These are phyloP conservation scores for Alloascoidea africana DNA, from an alignment of 805 yeast species.

Conservation along the genomic window DNA sequence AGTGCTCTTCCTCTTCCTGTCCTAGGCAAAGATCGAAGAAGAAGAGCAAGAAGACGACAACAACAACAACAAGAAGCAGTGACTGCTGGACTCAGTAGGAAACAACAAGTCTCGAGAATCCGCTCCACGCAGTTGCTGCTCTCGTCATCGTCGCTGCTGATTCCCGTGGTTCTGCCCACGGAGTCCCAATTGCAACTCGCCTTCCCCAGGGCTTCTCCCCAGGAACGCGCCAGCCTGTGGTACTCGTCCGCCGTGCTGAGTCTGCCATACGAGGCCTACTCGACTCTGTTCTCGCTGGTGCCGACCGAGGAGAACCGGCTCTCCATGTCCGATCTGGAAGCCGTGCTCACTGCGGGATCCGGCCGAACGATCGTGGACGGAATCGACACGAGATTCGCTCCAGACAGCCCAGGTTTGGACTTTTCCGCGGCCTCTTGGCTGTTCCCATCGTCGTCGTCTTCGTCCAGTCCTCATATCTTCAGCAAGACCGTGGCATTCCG, in stretches of 20 bases:
- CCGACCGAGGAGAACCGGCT: conserved; percentile 13
- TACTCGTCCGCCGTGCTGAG: conserved; percentile 22
- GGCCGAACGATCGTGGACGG: conserved; percentile 33
- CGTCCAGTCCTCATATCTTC: background rate
- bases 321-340: conserved; percentile 28
- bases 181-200: conserved; percentile 7
- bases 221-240: conserved; percentile 25
- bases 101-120: conserved; percentile 23
- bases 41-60: conserved; percentile 14
- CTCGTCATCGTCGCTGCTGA: conserved; percentile 32
- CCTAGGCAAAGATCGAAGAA: background rate
- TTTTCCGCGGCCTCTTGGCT: background rate
- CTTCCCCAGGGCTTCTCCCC: too few species aligned
- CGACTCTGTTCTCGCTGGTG: conserved; percentile 24
- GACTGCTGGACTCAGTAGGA: conserved; percentile 6
- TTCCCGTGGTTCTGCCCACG: conserved; percentile 33
- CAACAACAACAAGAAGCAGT: too few species aligned
- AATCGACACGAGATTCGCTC: conserved; percentile 11
- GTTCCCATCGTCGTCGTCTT: background rate
- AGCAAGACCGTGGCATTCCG: background rate
- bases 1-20: too few species aligned
- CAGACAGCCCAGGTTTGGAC: conserved; percentile 1
- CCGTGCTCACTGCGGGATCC: conserved; percentile 25
- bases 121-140: conserved; percentile 29
- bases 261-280: conserved; percentile 29